Evolutionary conservation across 306 rosid genomes (phyloP), one percentile per base, ranked within the genome.

Genomic region (Pterocarpus santalinus): DNA sequence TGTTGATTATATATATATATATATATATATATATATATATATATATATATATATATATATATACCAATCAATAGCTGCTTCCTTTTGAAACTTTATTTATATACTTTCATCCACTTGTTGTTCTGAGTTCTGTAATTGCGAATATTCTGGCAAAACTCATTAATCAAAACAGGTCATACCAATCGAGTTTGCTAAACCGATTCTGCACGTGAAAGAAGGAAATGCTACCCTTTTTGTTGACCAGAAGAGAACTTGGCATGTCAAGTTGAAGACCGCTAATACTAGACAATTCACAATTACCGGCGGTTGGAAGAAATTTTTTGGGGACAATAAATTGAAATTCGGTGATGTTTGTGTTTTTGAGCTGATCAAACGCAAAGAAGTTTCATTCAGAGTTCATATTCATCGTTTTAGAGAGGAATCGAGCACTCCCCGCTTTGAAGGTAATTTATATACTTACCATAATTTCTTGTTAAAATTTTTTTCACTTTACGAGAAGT

Each of bases 321-420:
- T 6, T 0, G 0, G 0, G 10, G 80, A 11, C 16, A 61, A 76
- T 38, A 61, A 69, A 3, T 35, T 83, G 70, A 72, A 72, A 43
- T 0, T 32, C 2, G 86, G 83, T 16, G 86, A 77, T 44, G 71
- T 64, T 64, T 77, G 83, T 83, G 74, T 2, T 47, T 83, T 77
- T 72, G 74, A 51, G 44, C 36, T 77, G 3, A 3, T 16, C 63
- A 22, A 71, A 1, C 0, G 3, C 55, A 8, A 32, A 4, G 32
- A 30, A 39, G 5, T 77, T 83, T 43, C 70, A 55, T 63, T 83
- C 71, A n/a, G 36, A 17, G 83, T 83, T 77, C 4, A 7, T 6
- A 53, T 72, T 64, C 69, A 4, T 30, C 35, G n/a, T 49, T 1
- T 36, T 0, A 2, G 17, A 0, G 44, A 63, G 9, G 44, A 70